These are phyloP conservation scores for Perkinsus chesapeaki DNA, from an alignment of 169 alveolate species.

Conservation along the genomic window DNA sequence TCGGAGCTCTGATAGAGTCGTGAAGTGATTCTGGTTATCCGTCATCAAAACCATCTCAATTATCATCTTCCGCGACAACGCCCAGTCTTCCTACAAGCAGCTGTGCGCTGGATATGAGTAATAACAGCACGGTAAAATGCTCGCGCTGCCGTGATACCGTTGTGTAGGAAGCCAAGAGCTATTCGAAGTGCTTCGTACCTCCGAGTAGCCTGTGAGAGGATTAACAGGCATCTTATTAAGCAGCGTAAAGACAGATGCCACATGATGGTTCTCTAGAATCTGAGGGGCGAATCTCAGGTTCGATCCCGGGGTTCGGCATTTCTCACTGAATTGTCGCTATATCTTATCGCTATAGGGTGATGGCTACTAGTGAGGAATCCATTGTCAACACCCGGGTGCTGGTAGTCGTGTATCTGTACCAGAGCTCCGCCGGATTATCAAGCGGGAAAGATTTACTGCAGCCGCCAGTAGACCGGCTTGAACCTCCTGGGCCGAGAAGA, in stretches of 20 bases:
- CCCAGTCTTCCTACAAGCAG: conserved; percentile 32
- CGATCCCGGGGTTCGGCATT: no score
- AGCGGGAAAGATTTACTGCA: neutral
- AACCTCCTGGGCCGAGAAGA: conserved; percentile 39
- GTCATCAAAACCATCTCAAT: conserved; percentile 55
- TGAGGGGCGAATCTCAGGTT: no score
- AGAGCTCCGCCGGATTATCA: neutral
- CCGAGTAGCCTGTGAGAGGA: conserved; percentile 17
- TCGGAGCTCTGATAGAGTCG: conserved; percentile 15
- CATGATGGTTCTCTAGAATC: conserved; percentile 60
- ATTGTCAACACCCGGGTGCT: conserved; percentile 66
- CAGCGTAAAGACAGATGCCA: conserved; percentile 49
- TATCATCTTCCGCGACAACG: conserved; percentile 16
- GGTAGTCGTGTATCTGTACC: conserved; percentile 45
- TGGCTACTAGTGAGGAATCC: conserved; percentile 39
- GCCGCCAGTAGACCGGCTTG: conserved; percentile 50
- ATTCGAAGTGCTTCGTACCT: conserved; percentile 42
- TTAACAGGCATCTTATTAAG: neutral
- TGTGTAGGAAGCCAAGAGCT: conserved; percentile 42
- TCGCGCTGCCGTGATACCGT: conserved; percentile 44
- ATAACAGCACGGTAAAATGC: no score
- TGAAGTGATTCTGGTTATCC: conserved; percentile 41
- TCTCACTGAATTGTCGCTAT: conserved; percentile 50
- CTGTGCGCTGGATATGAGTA: no score
- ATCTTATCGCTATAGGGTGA: conserved; percentile 57